Evolutionary conservation across 140 eudicot genomes (phyloP), one percentile per base, ranked within the genome.

Genomic region (Flaveria floridana): DNA sequence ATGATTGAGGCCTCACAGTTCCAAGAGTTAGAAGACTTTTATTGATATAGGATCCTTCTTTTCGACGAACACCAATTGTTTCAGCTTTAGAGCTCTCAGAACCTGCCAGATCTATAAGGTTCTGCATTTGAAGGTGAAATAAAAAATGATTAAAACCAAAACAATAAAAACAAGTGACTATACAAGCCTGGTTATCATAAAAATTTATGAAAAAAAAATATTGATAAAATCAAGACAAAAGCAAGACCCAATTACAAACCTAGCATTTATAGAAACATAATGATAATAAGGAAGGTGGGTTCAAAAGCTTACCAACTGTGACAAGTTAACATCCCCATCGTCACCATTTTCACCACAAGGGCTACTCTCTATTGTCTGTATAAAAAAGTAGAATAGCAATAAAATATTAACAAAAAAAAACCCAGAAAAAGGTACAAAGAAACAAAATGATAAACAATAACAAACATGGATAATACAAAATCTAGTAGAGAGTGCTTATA

Each of bases 21-120:
- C 99, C 99, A 79, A 94, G 97, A 74, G 97, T 94, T 71, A 94
- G 88, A 86, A 94, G 90, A 86, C 97, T 90, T 79, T 94, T 94
- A 64, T 94, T 94, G 68, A 94, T 90, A 76, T 90, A 94, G 48
- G 99, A 82, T 79, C 99, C 99, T 83, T 94, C 99, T 83, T 94
- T 94, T 57, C 96, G 84, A 52, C 97, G 91, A 83, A 94, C 88
- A 55, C 99, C 97, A 18, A 85, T 82, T 19, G 99, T 94, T 64
- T 87, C 99, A 21, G 89, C 97, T 90, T 83, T 94, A 61, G 99
- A 94, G 89, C 99, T 94, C 86, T 94, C 99, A 53, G 99, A 94
- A 86, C 99, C 99, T 64, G 99, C 99, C 85, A 90, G 88, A 79
- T 94, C 99, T 79, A 94, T 94, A 70, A 94, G 95, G 84, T 94